These are phyloP conservation scores for Linnemannia schmuckeri DNA, from an alignment of 192 early-diverging fungal genomes.

Conservation along the genomic window DNA sequence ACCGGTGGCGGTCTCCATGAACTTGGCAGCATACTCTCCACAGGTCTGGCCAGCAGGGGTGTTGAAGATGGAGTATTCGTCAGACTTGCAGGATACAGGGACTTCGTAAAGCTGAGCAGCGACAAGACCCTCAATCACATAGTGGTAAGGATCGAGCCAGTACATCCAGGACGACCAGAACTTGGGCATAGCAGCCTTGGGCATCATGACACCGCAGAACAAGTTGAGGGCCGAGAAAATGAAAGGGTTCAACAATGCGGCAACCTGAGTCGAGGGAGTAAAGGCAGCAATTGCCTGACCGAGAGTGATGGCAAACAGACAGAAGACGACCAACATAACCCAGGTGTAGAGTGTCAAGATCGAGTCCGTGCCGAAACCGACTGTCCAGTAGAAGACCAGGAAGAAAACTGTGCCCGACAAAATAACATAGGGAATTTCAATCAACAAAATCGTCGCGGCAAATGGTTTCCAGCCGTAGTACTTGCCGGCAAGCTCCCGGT, in stretches of 20 bases:
- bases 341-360: slow-evolving; percentile 74
- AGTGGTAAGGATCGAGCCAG: slow-evolving; percentile 75
- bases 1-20: slow-evolving; percentile 65
- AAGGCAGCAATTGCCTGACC: slow-evolving; percentile 80
- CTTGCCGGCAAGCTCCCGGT: slow-evolving; percentile 74
- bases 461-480: slow-evolving; percentile 81
- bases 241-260: slow-evolving; percentile 76
- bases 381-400: slow-evolving; percentile 82
- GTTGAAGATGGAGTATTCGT: slow-evolving; percentile 69
- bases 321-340: slow-evolving; percentile 68
- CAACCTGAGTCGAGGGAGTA: slow-evolving; percentile 69
- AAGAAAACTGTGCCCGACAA: slow-evolving; percentile 75
- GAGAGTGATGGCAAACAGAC: slow-evolving; percentile 76
- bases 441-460: slow-evolving; percentile 69
- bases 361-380: slow-evolving; percentile 67
- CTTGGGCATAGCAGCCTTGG: slow-evolving; percentile 68
- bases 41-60: slow-evolving; percentile 73
- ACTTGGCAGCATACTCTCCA: slow-evolving; percentile 68
- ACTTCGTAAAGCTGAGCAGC: slow-evolving; percentile 71
- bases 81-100: slow-evolving; percentile 57
- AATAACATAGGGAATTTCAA: slow-evolving; percentile 79
- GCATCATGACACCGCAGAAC: slow-evolving; percentile 80
- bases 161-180: slow-evolving; percentile 84
- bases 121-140: slow-evolving; percentile 74
- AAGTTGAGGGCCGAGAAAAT: slow-evolving; percentile 75